Evolutionary conservation across 2,329 filamentous ascomycete genomes (phyloP).

Genomic region (Fusarium sp.): DNA sequence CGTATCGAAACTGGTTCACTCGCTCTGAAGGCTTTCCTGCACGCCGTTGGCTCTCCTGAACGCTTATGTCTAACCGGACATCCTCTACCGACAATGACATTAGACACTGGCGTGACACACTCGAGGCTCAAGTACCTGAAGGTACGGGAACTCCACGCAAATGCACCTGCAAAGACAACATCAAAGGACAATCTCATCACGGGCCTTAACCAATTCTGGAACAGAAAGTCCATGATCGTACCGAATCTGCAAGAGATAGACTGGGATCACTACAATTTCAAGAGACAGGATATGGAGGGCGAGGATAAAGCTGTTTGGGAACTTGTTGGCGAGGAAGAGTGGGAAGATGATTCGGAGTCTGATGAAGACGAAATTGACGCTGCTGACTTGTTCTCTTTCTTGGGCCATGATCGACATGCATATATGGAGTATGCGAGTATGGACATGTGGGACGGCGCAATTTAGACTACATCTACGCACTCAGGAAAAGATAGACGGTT

Average conservation of each 20-base stretch:
- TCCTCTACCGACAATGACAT: not conserved
- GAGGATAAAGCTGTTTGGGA: slow-evolving; percentile 27
- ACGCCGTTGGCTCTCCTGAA: slow-evolving; percentile 28
- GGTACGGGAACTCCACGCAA: slow-evolving; percentile 3
- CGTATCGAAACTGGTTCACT: slow-evolving; percentile 15
- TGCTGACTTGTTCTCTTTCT: not conserved
- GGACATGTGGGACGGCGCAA: not conserved
- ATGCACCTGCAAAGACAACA: not conserved
- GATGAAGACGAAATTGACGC: not conserved
- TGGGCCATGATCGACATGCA: not conserved
- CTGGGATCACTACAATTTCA: slow-evolving; percentile 34
- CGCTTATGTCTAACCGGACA: slow-evolving; percentile 14
- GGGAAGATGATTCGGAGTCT: slow-evolving; percentile 28
- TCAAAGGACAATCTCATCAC: slow-evolving; percentile 5
- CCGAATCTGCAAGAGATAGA: slow-evolving; percentile 30
- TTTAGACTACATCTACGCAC: not conserved
- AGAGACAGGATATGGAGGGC: slow-evolving; percentile 18
- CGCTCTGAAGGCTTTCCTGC: slow-evolving; percentile 19
- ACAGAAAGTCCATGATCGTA: not conserved
- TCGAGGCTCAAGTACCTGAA: slow-evolving; percentile 18
- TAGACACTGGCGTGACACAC: slow-evolving; percentile 14
- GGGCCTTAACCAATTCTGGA: slow-evolving; percentile 23
- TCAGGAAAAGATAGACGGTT: not conserved
- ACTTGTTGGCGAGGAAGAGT: slow-evolving; percentile 26
- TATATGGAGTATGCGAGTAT: not conserved